Evolutionary conservation across 2,329 filamentous ascomycete species (phyloP), one percentile per base, ranked within the genome.

Genomic region (Sporothrix brasiliensis): DNA sequence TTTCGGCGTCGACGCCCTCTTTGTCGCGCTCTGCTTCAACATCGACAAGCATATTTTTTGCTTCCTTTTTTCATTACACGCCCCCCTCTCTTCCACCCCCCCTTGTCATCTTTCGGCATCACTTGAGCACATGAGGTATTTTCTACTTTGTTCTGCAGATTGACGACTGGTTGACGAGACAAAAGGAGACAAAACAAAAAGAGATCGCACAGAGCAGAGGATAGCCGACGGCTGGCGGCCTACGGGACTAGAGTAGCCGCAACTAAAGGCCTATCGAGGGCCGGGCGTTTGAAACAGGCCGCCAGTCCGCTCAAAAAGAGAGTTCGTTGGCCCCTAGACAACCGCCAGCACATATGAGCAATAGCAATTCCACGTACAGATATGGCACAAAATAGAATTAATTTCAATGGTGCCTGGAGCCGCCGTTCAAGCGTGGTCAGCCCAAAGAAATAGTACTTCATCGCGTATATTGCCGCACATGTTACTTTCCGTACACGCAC

Each of bases 51-150:
- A n/a, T 34, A 16, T 11, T 47, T 44, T 44, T 61, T 24, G 16
- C 21, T 47, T 7, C 13, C 21, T 39, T 47, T 63, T 63, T 11
- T 39, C n/a, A 63, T 49, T 14, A 68, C 67, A 68, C 67, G 50
- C 58, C 54, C 68, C 34, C 54, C 10, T 27, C 13, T 39, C 14
- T 50, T 24, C 11, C 47, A 14, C 24, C 27, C 11, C 41, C 21
- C 19, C 27, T 47, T 11, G 41, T 54, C 47, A 34, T 63, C 56
- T 63, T 63, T 53, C 30, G 41, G 56, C 56, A 44, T 58, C 39
- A 54, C 47, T 54, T 69, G 68, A 69, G 68, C 39, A 54, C 47
- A 47, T 69, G 68, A 63, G 68, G 56, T 61, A 69, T 63, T 69
- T 69, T 69, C 67, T 63, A 63, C 58, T 53, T 21, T 49, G 53